Evolutionary conservation across 805 yeast genomes (phyloP).

Genomic region (Citeromyces nyonsensis): DNA sequence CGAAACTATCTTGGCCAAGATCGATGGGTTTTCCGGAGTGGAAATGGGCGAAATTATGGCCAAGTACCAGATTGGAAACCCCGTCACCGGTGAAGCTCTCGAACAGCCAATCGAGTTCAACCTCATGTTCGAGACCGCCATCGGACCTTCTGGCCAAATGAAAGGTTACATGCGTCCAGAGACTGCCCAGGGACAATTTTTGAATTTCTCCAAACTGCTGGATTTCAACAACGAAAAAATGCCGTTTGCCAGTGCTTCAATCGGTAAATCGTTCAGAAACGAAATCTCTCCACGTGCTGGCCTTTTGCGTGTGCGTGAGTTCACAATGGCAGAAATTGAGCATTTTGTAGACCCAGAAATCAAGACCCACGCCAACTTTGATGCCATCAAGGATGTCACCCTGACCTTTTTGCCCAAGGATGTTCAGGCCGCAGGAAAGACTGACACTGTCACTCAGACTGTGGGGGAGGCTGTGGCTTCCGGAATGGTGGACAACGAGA

Average conservation of each 20-base stretch:
- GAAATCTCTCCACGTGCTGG: slow-evolving; percentile 99
- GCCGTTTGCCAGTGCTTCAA: slow-evolving; percentile 99
- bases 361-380: slow-evolving; percentile 72
- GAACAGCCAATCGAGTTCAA: slow-evolving; percentile 92
- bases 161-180: slow-evolving; percentile 96
- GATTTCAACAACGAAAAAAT: slow-evolving; percentile 91
- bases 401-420: slow-evolving; percentile 74
- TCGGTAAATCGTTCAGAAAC: slow-evolving; percentile 97
- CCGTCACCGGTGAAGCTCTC: slow-evolving; percentile 73
- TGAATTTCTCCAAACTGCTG: slow-evolving; percentile 84
- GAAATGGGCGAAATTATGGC: slow-evolving; percentile 81
- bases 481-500: slow-evolving; percentile 90
- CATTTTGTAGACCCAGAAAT: slow-evolving; percentile 91
- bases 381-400: slow-evolving; percentile 56
- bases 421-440: slow-evolving; percentile 77
- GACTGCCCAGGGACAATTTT: slow-evolving; percentile 98
- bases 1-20: slow-evolving; percentile 77
- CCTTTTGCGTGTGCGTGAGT: slow-evolving; percentile 93
- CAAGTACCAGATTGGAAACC: slow-evolving; percentile 78
- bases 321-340: slow-evolving; percentile 98
- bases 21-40: slow-evolving; percentile 90
- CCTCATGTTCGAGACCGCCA: slow-evolving; percentile 97
- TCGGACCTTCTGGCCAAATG: slow-evolving; percentile 95
- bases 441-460: slow-evolving; percentile 44
- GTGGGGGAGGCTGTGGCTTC: slow-evolving; percentile 83